Conservation (phyloP, 345 rosid genomes). For the Balakata baccata region DNA sequence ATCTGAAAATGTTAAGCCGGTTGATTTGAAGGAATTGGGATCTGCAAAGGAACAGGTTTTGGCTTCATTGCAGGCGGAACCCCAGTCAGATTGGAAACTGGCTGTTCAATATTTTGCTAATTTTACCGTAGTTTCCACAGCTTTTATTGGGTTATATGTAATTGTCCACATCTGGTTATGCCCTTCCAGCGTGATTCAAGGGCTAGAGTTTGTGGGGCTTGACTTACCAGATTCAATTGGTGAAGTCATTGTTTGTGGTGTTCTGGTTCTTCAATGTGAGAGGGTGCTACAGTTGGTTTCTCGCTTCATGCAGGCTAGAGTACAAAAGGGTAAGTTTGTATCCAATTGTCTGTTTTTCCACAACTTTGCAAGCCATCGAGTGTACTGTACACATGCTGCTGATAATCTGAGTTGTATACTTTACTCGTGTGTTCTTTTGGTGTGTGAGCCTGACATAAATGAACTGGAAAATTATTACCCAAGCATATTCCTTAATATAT, state of each 20-base stretch:
- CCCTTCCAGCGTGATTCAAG: constrained; percentile 62
- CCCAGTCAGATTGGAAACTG: constrained; percentile 80
- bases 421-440: background rate
- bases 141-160: constrained; percentile 65
- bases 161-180: constrained; percentile 67
- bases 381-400: background rate
- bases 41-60: constrained; percentile 77
- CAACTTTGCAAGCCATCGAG: background rate
- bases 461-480: background rate
- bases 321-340: constrained; percentile 56
- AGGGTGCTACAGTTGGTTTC: constrained; percentile 61
- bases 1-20: constrained; percentile 64
- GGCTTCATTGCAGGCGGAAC: constrained; percentile 78
- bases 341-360: background rate
- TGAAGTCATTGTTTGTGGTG: constrained; percentile 73
- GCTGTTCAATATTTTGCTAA: constrained; percentile 81
- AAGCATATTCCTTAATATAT: background rate
- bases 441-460: background rate
- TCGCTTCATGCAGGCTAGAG: constrained; percentile 86
- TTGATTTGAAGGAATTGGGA: constrained; percentile 75
- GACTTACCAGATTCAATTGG: constrained; percentile 94
- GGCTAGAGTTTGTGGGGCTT: constrained; percentile 89
- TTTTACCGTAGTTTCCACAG: constrained; percentile 67
- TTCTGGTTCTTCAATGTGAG: constrained; percentile 78
- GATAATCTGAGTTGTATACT: background rate